Conservation (phyloP, 345 rosid genomes). For the Odontarrhena argentea region DNA sequence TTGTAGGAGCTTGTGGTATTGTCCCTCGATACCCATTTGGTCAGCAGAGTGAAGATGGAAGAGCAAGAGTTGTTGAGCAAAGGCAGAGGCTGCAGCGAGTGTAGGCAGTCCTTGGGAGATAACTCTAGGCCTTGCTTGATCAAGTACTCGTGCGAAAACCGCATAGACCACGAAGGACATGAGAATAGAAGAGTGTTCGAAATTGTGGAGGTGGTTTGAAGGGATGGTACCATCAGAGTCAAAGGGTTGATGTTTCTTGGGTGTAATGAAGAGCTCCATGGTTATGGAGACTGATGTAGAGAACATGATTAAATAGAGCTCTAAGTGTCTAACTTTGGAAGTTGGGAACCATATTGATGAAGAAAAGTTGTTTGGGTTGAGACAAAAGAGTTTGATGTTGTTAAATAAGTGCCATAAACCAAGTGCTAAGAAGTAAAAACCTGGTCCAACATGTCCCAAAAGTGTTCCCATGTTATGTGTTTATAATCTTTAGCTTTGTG, state of each 20-base stretch:
- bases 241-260: slow-evolving; percentile 58
- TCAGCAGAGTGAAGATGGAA: slow-evolving; percentile 74
- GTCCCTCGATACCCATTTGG: slow-evolving; percentile 79
- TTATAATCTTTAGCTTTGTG: not conserved
- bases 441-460: slow-evolving; percentile 69
- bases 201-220: slow-evolving; percentile 66
- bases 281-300: slow-evolving; percentile 50
- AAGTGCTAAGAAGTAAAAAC: slow-evolving; percentile 54
- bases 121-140: slow-evolving; percentile 35
- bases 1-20: slow-evolving; percentile 67
- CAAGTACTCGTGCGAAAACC: slow-evolving; percentile 51
- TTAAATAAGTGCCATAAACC: slow-evolving; percentile 76
- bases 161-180: slow-evolving; percentile 60
- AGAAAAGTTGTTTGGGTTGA: slow-evolving; percentile 50
- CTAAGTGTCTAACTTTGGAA: slow-evolving; percentile 50
- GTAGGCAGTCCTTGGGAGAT: slow-evolving; percentile 41
- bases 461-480: slow-evolving; percentile 54
- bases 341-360: slow-evolving; percentile 68
- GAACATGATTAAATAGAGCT: slow-evolving; percentile 61
- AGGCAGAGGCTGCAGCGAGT: slow-evolving; percentile 54
- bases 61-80: slow-evolving; percentile 58
- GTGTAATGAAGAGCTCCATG: slow-evolving; percentile 70
- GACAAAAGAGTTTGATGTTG: slow-evolving; percentile 55
- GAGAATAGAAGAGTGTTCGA: slow-evolving; percentile 70
- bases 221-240: slow-evolving; percentile 69